A percentile compares a stretch with the other conserved stretches of the same genome.
These are phyloP conservation scores for Paracorniculantispora psalliotae DNA, from an alignment of 2,329 filamentous ascomycete genomes.

Conservation along the genomic window DNA sequence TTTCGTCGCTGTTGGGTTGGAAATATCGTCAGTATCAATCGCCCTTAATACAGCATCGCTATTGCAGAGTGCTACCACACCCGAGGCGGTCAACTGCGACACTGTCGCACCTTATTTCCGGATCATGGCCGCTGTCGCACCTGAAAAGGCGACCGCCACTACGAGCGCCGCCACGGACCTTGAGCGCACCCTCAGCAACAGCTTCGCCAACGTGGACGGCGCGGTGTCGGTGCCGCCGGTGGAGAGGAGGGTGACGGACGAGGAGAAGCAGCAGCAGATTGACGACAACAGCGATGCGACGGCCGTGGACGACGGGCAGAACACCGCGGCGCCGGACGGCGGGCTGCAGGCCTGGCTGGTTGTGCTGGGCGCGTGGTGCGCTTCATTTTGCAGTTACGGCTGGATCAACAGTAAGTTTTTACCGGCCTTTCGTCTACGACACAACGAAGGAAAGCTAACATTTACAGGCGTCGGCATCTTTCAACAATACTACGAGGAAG, in stretches of 20 bases:
- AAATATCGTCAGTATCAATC: too few species aligned
- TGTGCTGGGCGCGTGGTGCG: conserved; percentile 29
- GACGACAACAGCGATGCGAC: conserved; percentile 10
- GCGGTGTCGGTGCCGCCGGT: conserved; percentile 4
- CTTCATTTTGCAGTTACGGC: conserved; percentile 29
- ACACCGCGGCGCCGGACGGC: conserved; percentile 5
- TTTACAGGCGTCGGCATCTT: conserved; percentile 38
- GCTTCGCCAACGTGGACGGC: conserved; percentile 6
- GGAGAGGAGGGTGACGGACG: background rate
- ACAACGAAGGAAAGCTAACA: too few species aligned
- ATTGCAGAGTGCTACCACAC: too few species aligned
- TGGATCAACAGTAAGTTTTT: conserved; percentile 26
- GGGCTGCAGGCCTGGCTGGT: conserved; percentile 23
- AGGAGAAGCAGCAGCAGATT: conserved; percentile 4
- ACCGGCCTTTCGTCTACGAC: too few species aligned
- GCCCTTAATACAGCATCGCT: too few species aligned
- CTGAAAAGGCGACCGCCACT: background rate
- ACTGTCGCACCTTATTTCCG: background rate
- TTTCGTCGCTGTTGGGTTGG: too few species aligned
- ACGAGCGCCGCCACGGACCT: background rate
- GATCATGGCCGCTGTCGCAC: background rate
- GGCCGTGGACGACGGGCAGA: background rate
- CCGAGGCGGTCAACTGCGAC: too few species aligned
- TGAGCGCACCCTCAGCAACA: conserved; percentile 5
- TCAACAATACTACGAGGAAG: conserved; percentile 48